A percentile compares a stretch with the other conserved stretches of the same genome.
Conservation (phyloP, 2,329 filamentous ascomycete genomes). For the Colletotrichum sp. region DNA sequence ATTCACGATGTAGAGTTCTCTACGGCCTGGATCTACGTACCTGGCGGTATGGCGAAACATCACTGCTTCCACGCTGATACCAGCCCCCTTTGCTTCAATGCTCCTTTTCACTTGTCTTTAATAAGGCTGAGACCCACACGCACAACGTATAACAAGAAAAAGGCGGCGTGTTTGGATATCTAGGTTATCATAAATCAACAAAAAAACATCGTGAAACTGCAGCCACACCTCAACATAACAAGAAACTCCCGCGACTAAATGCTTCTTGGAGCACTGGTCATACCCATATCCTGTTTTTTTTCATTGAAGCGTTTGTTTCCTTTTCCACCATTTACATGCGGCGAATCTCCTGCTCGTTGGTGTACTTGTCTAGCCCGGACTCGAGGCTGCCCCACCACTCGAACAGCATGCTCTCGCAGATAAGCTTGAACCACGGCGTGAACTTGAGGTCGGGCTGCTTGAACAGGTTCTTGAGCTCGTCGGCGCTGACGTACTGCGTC, state of each 20-base stretch:
- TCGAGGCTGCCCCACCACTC: slow-evolving; percentile 95
- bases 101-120: no score
- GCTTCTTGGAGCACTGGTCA: background rate
- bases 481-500: slow-evolving; percentile 81
- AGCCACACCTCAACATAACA: background rate
- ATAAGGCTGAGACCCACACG: no score
- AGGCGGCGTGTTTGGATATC: background rate
- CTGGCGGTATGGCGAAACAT: no score
- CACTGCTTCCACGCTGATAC: no score
- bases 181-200: background rate
- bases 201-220: background rate
- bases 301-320: background rate
- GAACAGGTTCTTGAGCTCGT: slow-evolving; percentile 86
- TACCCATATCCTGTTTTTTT: background rate
- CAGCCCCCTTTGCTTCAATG: no score
- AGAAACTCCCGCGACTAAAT: background rate
- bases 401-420: slow-evolving; percentile 96
- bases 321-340: slow-evolving; percentile 67
- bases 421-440: slow-evolving; percentile 99
- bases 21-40: no score
- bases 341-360: slow-evolving; percentile 84
- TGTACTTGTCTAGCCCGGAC: slow-evolving; percentile 81
- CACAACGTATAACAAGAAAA: no score
- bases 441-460: slow-evolving; percentile 81
- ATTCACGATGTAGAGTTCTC: no score